phyloP scores from a whole-genome alignment of 176 grass and related monocot genomes.

The Canna indica region DNA sequence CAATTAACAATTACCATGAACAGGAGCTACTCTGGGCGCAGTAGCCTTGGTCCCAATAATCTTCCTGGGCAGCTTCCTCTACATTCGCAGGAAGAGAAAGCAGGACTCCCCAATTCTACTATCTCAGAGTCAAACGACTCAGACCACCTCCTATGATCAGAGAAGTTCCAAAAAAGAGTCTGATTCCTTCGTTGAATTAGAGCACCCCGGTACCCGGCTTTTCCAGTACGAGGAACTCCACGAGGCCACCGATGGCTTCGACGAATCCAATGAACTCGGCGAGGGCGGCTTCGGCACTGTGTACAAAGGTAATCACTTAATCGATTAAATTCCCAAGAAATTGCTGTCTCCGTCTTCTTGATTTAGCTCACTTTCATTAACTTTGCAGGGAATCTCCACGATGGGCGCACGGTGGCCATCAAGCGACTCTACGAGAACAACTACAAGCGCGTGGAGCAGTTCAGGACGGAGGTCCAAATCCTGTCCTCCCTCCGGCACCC shows the following conservation, averaged over 20 bases:
- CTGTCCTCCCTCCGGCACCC: conserved; percentile 55
- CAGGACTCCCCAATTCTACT: neutral
- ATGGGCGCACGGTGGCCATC: conserved; percentile 72
- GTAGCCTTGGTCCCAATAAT: too few species aligned
- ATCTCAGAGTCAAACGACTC: neutral
- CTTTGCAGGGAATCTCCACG: conserved; percentile 50
- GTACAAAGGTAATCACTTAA: conserved; percentile 33
- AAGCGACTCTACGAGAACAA: conserved; percentile 78
- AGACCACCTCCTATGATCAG: neutral
- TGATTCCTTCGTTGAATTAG: neutral
- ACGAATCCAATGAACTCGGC: conserved; percentile 25
- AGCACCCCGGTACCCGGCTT: neutral
- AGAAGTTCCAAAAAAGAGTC: neutral
- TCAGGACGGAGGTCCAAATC: conserved; percentile 76
- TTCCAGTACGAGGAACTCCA: conserved; percentile 1
- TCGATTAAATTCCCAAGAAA: neutral
- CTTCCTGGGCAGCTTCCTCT: too few species aligned
- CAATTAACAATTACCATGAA: too few species aligned
- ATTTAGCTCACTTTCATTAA: neutral
- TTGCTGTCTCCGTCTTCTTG: neutral
- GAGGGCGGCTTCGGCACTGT: conserved; percentile 47
- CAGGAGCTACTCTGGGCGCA: too few species aligned
- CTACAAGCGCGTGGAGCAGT: conserved; percentile 58
- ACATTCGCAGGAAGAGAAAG: too few species aligned
- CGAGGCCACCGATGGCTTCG: conserved; percentile 38